Percentiles rank a stretch among this genome's conserved stretches.
phyloP scores from a whole-genome alignment of 1,284 basidiomycete species.

The Acaromyces ingoldii region DNA sequence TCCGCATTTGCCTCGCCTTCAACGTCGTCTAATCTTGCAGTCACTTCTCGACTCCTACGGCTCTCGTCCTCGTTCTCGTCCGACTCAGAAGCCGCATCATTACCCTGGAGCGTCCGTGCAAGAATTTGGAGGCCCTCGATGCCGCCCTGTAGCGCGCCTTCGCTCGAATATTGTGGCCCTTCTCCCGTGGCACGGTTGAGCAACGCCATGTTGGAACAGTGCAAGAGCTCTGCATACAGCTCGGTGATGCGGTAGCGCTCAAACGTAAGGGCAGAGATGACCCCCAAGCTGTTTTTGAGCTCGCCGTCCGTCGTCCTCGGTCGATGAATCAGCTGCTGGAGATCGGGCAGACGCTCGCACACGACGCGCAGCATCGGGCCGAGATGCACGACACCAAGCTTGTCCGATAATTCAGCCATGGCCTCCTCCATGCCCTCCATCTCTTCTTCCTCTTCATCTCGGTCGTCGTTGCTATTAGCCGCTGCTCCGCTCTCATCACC shows the following conservation, averaged over 20 bases:
- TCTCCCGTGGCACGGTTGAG: constrained; percentile 65
- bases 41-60: not conserved
- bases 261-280: constrained; percentile 75
- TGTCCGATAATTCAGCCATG: constrained; percentile 78
- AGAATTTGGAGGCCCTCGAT: constrained; percentile 49
- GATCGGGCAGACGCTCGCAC: constrained; percentile 64
- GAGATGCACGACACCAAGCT: constrained; percentile 90
- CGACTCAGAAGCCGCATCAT: constrained; percentile 19
- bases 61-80: constrained; percentile 8
- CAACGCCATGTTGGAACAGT: constrained; percentile 96
- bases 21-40: not conserved
- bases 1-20: not conserved
- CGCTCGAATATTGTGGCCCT: constrained; percentile 43
- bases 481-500: constrained; percentile 7
- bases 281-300: constrained; percentile 21
- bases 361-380: constrained; percentile 76
- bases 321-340: constrained; percentile 67
- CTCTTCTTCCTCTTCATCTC: constrained; percentile 46
- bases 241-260: constrained; percentile 97
- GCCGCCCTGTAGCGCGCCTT: constrained; percentile 44
- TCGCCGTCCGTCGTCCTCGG: constrained; percentile 70
- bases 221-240: constrained; percentile 90
- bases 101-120: constrained; percentile 40
- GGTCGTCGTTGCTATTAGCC: constrained; percentile 7
- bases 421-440: constrained; percentile 64